Base-by-base conservation (phyloP, 768 basidiomycete genomes). In the Baorangia bicolor region DNA sequence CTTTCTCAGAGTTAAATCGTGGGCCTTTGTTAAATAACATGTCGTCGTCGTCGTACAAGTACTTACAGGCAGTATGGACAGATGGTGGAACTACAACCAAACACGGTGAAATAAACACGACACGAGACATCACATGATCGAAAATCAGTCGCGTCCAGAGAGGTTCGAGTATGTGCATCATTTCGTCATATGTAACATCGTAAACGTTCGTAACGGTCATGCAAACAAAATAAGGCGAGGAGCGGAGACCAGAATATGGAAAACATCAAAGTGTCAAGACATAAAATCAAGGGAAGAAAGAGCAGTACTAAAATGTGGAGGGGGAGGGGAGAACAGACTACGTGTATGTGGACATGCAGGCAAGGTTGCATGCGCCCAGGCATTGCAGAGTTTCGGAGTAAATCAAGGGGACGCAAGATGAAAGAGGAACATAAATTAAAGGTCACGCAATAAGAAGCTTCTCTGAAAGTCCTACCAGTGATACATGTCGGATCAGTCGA, bases 11-110 rank as follows among this genome's bases (percentile, higher is more conserved):
- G 45, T 43, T 31, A 20, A 52, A 62, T 39, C 61, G 81, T 75
- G 80, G 66, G 3, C 80, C 81, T 63, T 73, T 80, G 35, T 77
- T 70, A 57, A 84, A 84, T 73, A 78, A 30, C 68, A 69, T 69
- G 43, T 51, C 30, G 49, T 28, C 14, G 42, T 49, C 35, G 31
- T 37, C 37, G 43, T 33, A 42, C 10, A 42, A 35, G 21, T 25
- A 14, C 9, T 6, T n/a, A 23, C 31, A 18, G 1, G 21, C 16
- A 8, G 34, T 44, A 28, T 13, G 4, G 33, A n/a, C 11, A 2
- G 18, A 13, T n/a, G 30, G 31, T 18, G 30, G 27, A 58, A 67
- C 64, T 37, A 44, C 2, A 6, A 8, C 53, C 51, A 68, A 71
- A 67, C 42, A 64, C 3, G 11, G 20, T 3, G 5, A 57, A 63